Conservation (phyloP, 768 basidiomycete genomes). For the Artomyces pyxidatus region DNA sequence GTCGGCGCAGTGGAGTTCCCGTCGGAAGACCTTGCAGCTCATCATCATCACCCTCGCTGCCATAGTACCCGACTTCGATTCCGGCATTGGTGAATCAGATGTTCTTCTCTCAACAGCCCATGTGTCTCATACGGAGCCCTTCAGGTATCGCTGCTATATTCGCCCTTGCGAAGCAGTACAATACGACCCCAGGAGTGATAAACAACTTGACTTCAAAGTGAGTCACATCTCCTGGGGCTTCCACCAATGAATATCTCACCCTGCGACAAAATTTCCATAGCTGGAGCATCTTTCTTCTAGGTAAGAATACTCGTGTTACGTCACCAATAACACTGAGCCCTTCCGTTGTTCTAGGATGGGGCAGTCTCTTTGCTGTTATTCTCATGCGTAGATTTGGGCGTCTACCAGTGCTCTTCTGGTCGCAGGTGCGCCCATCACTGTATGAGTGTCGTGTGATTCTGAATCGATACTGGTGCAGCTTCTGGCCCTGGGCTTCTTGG, state of each 20-base stretch:
- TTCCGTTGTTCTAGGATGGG: constrained; percentile 44
- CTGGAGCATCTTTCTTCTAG: constrained; percentile 57
- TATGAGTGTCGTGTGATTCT: background rate
- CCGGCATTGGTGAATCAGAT: constrained; percentile 40
- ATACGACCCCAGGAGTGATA: constrained; percentile 47
- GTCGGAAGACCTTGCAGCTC: constrained; percentile 46
- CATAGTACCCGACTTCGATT: constrained; percentile 59
- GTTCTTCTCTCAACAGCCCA: too few species aligned
- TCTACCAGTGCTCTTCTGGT: constrained; percentile 65
- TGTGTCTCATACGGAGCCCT: too few species aligned
- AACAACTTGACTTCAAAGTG: constrained; percentile 51
- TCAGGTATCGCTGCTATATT: constrained; percentile 55
- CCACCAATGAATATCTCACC: background rate
- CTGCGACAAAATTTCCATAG: constrained; percentile 25
- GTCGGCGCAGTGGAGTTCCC: constrained; percentile 20
- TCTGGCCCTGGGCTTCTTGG: constrained; percentile 46
- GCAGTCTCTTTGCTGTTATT: constrained; percentile 53
- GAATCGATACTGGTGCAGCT: constrained; percentile 27
- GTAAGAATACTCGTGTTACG: constrained; percentile 26
- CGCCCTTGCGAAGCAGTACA: constrained; percentile 42
- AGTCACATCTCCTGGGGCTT: background rate
- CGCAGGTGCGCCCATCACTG: constrained; percentile 35
- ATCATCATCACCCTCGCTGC: constrained; percentile 54
- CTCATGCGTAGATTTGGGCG: constrained; percentile 54
- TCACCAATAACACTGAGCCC: too few species aligned